These are phyloP conservation scores for Globisporangium ultimum DNA, from an alignment of 352 stramenopile genomes.

Conservation along the genomic window DNA sequence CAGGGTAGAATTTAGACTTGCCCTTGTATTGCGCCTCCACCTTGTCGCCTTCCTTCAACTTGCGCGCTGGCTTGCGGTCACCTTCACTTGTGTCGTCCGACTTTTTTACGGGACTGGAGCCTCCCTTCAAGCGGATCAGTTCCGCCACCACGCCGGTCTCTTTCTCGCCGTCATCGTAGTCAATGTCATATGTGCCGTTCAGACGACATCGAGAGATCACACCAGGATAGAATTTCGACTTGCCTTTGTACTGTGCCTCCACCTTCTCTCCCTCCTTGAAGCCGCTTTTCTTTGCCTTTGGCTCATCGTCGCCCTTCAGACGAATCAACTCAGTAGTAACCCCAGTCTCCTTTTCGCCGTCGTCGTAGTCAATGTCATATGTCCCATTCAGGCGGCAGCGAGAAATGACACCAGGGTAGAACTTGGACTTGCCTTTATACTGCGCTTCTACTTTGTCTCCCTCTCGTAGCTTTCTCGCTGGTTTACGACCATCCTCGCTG, in stretches of 20 bases:
- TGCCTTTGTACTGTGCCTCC: constrained; percentile 60
- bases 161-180: constrained; percentile 78
- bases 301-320: constrained; percentile 14
- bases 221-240: constrained; percentile 64
- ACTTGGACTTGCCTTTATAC: neutral
- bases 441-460: neutral
- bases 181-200: constrained; percentile 75
- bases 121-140: constrained; percentile 22
- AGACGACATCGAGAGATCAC: constrained; percentile 49
- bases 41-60: too few relatives aligned
- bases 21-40: too few relatives aligned
- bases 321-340: constrained; percentile 7
- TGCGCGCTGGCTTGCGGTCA: too few relatives aligned
- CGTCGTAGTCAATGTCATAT: constrained; percentile 75
- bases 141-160: constrained; percentile 44
- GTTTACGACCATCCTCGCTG: neutral
- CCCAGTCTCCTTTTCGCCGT: constrained; percentile 27
- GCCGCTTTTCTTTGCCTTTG: constrained; percentile 10
- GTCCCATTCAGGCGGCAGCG: constrained; percentile 44
- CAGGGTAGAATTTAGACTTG: too few relatives aligned
- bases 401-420: neutral
- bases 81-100: too few relatives aligned
- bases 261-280: constrained; percentile 48
- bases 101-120: too few relatives aligned
- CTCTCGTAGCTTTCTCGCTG: neutral